Percentiles rank a stretch among this genome's conserved stretches.
Evolutionary conservation across 2,329 filamentous ascomycete genomes (phyloP).

Genomic region (Colletotrichum simmondsii): DNA sequence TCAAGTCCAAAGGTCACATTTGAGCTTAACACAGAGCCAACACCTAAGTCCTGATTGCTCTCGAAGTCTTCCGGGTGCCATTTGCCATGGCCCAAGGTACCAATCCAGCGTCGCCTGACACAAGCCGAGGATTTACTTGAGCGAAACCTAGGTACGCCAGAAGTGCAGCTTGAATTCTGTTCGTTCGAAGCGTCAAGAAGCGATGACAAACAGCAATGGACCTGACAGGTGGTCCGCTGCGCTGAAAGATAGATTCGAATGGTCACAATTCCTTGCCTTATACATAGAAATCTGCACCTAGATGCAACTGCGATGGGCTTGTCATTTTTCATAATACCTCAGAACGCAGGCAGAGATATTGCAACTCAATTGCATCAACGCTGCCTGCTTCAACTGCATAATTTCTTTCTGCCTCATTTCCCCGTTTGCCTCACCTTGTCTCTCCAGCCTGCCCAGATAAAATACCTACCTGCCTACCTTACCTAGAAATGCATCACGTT

Average conservation of each 20-base stretch:
- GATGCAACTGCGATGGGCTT: background rate
- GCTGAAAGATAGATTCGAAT: background rate
- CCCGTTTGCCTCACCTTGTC: too few relatives aligned
- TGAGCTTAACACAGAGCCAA: conserved; percentile 21
- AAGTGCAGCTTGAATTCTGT: background rate
- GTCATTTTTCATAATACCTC: background rate
- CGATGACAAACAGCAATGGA: background rate
- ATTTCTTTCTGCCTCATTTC: background rate
- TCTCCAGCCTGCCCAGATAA: too few relatives aligned
- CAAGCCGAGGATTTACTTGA: background rate
- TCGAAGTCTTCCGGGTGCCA: background rate
- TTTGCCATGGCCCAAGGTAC: background rate
- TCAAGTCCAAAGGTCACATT: conserved; percentile 34
- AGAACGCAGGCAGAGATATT: background rate
- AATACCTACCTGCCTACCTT: too few relatives aligned
- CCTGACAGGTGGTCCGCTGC: background rate
- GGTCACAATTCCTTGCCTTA: background rate
- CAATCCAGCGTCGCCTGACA: background rate
- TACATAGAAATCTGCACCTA: background rate
- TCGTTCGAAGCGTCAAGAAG: background rate
- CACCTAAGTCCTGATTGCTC: background rate
- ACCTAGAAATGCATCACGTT: too few relatives aligned
- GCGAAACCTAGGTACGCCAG: background rate
- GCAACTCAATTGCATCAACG: background rate
- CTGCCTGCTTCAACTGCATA: background rate